Evolutionary conservation across 768 basidiomycete genomes (phyloP).

Genomic region (Serendipita sp.): DNA sequence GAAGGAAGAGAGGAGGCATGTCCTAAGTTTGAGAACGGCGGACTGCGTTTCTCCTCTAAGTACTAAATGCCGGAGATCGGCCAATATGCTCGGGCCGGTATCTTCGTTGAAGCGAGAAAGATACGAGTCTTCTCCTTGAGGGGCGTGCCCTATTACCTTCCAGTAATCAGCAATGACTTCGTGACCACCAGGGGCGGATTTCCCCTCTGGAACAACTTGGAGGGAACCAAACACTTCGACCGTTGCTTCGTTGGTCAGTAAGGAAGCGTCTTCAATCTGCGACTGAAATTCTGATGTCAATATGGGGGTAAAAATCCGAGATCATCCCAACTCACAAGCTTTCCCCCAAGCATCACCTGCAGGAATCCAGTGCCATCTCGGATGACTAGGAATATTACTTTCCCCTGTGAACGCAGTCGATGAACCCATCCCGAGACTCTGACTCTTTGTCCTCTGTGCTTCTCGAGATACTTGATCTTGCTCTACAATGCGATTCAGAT

Average conservation of each 20-base stretch:
- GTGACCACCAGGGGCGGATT: conserved; percentile 71
- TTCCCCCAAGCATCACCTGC: conserved; percentile 77
- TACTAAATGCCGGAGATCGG: conserved; percentile 88
- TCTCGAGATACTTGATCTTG: conserved; percentile 48
- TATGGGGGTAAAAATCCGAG: background rate
- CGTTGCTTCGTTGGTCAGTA: conserved; percentile 77
- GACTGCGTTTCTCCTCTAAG: conserved; percentile 90
- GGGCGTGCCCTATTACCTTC: conserved; percentile 72
- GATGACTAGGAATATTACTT: conserved; percentile 81
- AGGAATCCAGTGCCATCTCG: conserved; percentile 93
- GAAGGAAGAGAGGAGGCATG: conserved; percentile 72
- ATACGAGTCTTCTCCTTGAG: conserved; percentile 86
- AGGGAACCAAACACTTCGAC: conserved; percentile 78
- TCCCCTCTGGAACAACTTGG: conserved; percentile 78
- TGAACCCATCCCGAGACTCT: conserved; percentile 94
- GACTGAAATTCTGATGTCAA: conserved; percentile 31
- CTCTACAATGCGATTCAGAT: conserved; percentile 27
- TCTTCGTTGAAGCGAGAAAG: conserved; percentile 84
- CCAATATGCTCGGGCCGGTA: conserved; percentile 73
- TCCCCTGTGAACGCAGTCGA: conserved; percentile 81
- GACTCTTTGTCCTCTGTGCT: conserved; percentile 56
- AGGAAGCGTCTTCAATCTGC: conserved; percentile 83
- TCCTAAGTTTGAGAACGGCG: conserved; percentile 74
- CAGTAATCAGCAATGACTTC: conserved; percentile 92
- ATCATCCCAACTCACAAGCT: conserved; percentile 39